These are phyloP conservation scores for Syzygium aqueum DNA, from an alignment of 345 rosid genomes.

Conservation along the genomic window DNA sequence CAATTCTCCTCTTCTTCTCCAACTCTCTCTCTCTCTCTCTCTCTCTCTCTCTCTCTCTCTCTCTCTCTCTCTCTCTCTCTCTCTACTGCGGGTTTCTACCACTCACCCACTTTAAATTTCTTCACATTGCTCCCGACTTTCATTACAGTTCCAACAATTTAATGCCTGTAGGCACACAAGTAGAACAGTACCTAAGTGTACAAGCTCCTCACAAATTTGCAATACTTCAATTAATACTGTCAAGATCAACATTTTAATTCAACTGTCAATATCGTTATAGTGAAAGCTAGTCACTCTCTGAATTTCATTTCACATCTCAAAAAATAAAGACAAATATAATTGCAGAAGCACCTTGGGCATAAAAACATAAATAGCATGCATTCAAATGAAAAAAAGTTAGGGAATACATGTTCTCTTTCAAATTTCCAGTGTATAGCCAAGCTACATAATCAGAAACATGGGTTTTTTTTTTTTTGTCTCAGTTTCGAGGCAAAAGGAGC, in stretches of 20 bases:
- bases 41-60: too few relatives aligned
- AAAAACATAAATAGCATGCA: not conserved
- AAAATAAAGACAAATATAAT: not conserved
- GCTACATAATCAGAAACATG: not conserved
- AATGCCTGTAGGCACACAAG: slow-evolving; percentile 43
- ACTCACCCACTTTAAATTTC: slow-evolving; percentile 58
- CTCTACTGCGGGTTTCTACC: too few relatives aligned
- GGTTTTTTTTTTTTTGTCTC: not conserved
- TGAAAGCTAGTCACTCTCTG: not conserved
- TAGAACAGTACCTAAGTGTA: not conserved
- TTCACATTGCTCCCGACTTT: slow-evolving; percentile 54
- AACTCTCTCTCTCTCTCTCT: too few relatives aligned
- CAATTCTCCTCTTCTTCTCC: too few relatives aligned
- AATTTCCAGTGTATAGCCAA: not conserved
- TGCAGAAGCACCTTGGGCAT: not conserved
- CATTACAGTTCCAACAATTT: slow-evolving; percentile 64
- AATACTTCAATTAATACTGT: not conserved
- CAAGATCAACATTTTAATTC: not conserved
- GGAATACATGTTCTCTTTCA: not conserved
- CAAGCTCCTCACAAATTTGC: not conserved
- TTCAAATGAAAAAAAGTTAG: not conserved
- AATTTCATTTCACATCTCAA: not conserved
- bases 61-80: too few relatives aligned
- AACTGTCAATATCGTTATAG: not conserved
- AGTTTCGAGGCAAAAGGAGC: not conserved